Evolutionary conservation across 768 basidiomycete genomes (phyloP).

Genomic region (Nidularia pulvinata): DNA sequence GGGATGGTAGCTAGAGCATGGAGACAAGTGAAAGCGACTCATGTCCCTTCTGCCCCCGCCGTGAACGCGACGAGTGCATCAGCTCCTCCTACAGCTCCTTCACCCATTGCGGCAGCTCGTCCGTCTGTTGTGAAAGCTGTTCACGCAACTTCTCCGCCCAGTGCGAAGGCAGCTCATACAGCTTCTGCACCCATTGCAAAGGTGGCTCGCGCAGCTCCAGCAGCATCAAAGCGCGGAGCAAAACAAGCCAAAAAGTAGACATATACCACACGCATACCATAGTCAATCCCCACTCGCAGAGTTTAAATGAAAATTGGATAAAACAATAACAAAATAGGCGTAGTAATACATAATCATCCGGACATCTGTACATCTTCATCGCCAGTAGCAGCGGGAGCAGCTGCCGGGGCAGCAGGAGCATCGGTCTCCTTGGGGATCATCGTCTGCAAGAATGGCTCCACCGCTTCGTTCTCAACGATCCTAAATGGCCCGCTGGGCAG

Average conservation of each 20-base stretch:
- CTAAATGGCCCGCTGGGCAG: constrained; percentile 69
- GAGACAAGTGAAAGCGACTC: constrained; percentile 24
- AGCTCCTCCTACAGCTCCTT: too few relatives aligned
- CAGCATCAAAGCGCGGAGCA: background rate
- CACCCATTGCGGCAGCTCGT: too few relatives aligned
- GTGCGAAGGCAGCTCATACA: too few relatives aligned
- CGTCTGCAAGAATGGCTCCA: constrained; percentile 72
- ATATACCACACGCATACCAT: background rate
- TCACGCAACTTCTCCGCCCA: too few relatives aligned
- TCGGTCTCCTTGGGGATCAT: constrained; percentile 73
- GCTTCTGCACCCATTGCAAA: background rate
- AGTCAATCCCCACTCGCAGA: constrained; percentile 3
- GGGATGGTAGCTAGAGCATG: constrained; percentile 61
- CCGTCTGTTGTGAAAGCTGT: too few relatives aligned
- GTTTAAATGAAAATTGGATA: background rate
- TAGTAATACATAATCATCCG: constrained; percentile 39
- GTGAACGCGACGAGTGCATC: too few relatives aligned
- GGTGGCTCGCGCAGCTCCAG: background rate
- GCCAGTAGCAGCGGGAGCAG: constrained; percentile 27
- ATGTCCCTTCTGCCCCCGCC: too few relatives aligned
- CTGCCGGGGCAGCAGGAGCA: constrained; percentile 32
- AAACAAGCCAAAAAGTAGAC: background rate
- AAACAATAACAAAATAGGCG: constrained; percentile 1
- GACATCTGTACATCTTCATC: constrained; percentile 91
- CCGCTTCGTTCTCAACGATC: constrained; percentile 82